A percentile compares a stretch with the other conserved stretches of the same genome.
Evolutionary conservation across 192 early-diverging fungal genomes (phyloP).

Genomic region (Geosiphon pyriformis): DNA sequence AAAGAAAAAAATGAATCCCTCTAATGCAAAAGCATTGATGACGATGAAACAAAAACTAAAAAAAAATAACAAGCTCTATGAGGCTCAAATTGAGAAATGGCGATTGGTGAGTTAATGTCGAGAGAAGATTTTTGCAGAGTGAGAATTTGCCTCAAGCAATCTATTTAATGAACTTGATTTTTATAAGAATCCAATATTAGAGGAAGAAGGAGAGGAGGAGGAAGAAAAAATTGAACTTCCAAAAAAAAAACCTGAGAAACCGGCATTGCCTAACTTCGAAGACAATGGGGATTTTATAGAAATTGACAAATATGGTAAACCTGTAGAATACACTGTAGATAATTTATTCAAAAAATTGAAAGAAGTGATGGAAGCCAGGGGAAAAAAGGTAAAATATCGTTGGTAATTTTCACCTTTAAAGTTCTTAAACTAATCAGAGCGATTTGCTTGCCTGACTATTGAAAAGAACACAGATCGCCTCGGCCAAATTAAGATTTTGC

Average conservation of each 20-base stretch:
- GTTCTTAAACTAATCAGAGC: no score
- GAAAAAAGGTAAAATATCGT: conserved; percentile 70
- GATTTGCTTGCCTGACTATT: not conserved
- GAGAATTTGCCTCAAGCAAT: conserved; percentile 13
- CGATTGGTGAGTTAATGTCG: conserved; percentile 40
- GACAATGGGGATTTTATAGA: conserved; percentile 66
- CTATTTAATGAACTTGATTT: not conserved
- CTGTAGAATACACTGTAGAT: conserved; percentile 57
- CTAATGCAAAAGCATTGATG: conserved; percentile 76
- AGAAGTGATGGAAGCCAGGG: conserved; percentile 76
- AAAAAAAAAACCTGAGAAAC: conserved; percentile 23
- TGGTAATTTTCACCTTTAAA: no score
- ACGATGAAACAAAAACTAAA: conserved; percentile 90
- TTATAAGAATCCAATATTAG: conserved; percentile 36
- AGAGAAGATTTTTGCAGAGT: no score
- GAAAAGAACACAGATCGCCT: conserved; percentile 78
- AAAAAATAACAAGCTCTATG: conserved; percentile 78
- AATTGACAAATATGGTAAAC: conserved; percentile 65
- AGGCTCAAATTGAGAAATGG: conserved; percentile 66
- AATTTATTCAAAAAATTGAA: conserved; percentile 80
- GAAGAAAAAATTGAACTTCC: conserved; percentile 28
- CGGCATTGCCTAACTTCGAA: conserved; percentile 28
- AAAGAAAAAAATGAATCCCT: conserved; percentile 80
- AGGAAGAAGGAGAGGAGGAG: conserved; percentile 45
- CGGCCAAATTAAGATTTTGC: conserved; percentile 65